Percentiles rank a stretch among this genome's conserved stretches.
Evolutionary conservation across 1,284 basidiomycete genomes (phyloP).

Genomic region (Trichosporon ovoides): DNA sequence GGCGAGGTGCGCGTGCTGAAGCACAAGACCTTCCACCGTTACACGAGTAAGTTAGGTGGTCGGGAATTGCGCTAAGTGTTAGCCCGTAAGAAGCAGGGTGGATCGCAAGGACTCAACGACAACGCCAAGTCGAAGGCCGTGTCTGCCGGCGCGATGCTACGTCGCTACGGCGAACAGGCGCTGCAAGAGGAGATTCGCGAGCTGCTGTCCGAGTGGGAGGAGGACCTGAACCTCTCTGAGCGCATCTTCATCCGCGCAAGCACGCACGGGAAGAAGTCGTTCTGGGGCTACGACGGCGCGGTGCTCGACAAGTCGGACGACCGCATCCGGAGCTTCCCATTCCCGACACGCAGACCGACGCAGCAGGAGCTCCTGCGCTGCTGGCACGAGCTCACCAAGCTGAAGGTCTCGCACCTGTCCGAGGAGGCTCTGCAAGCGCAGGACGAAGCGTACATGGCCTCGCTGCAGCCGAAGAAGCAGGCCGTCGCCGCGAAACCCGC

Average conservation of each 20-base stretch:
- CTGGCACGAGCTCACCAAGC: constrained; percentile 76
- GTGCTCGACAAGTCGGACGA: constrained; percentile 63
- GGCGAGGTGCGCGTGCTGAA: constrained; percentile 68
- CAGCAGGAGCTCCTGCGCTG: constrained; percentile 85
- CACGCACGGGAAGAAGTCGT: constrained; percentile 75
- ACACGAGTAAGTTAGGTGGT: constrained; percentile 67
- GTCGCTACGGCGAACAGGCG: constrained; percentile 91
- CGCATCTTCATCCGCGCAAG: constrained; percentile 84
- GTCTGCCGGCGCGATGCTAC: constrained; percentile 88
- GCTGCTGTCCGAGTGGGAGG: constrained; percentile 73
- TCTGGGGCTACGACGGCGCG: constrained; percentile 76
- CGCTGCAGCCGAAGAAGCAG: constrained; percentile 61
- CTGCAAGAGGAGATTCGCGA: constrained; percentile 86
- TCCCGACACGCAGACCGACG: constrained; percentile 90
- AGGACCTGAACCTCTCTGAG: constrained; percentile 74
- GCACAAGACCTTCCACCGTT: constrained; percentile 97
- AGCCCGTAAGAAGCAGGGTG: constrained; percentile 97
- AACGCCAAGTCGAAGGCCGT: constrained; percentile 87
- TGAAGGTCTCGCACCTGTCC: constrained; percentile 79
- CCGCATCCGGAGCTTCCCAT: constrained; percentile 80
- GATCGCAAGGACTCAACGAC: constrained; percentile 87
- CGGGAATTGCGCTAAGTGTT: background rate
- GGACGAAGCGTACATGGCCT: constrained; percentile 80
- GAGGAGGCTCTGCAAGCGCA: constrained; percentile 76
- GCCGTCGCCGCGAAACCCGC: constrained; percentile 25